Base-by-base conservation (phyloP, 306 rosid genomes). In the Sesbania bispinosa region DNA sequence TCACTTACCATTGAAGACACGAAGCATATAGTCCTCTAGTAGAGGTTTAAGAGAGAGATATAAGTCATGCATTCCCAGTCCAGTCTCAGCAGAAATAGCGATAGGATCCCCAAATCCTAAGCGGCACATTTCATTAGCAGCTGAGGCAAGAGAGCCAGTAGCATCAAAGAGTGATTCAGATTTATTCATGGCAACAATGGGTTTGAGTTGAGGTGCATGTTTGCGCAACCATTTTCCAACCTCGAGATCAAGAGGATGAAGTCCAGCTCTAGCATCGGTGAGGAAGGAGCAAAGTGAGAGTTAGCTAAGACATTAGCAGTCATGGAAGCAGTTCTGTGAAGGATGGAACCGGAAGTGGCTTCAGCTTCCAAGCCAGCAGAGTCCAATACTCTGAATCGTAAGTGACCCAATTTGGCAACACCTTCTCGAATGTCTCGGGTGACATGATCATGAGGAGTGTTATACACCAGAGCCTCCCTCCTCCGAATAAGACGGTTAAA, bases 41-140 rank as follows among this genome's bases (percentile, higher is more conserved):
- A 80, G 62, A 63, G 97, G 98, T 75, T 74, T 87, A 23, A 90
- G 85, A 54, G 86, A 80, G 23, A 50, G 69, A 82, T 87, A 82
- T 11, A 94, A 87, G 38, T 89, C 96, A 69, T 79, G 96, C 91
- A 90, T 84, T 51, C 98, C 97, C 7, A 94, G 74, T 36, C 98
- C 98, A 63, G 96, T 94, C 85, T 94, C 98, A 14, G 95, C 98
- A 50, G 98, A 94, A 60, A 90, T 83, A 55, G 98, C 92, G 77
- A 94, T 84, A 19, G 96, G 97, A 58, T 94, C 98, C 71, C 98
- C 97, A 79, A 89, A 94, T 47, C 98, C 97, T 81, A 94, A 80
- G 41, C 80, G 88, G 26, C 77, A 84, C 72, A 85, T 85, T 71
- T 90, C 97, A 63, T 79, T 71, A 55, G 87, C 89, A 33, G 89